Evolutionary conservation across 495 filamentous ascomycete species (phyloP), one percentile per base, ranked within the genome.

Genomic region (Penicillium ucsense): DNA sequence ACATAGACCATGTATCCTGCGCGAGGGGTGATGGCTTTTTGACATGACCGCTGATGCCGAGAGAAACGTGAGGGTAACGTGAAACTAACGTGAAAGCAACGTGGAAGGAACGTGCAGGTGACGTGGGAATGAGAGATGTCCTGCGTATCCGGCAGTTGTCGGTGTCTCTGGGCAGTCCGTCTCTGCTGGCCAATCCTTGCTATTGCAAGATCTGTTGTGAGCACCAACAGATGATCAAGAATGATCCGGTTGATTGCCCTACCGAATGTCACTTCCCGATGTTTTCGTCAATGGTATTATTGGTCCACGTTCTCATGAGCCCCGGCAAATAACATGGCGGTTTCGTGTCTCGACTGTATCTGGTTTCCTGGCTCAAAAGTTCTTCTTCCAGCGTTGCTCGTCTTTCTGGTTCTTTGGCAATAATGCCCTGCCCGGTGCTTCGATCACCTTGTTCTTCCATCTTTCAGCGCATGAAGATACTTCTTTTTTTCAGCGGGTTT

Each of bases 131-230:
- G 36, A 48, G 20, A 32, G 44, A 49, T 37, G 48, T 50, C 6
- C 38, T 51, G 30, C 55, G 1, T 50, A 46, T n/a, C 49, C 48
- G 28, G 34, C 36, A 4, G 41, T 53, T 35, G 59, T 61, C 41
- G 53, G 52, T 35, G 55, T 62, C 30, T 47, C 60, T 44, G 60
- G 62, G 6, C 46, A 52, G 33, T 57, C 57, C 31, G 1, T 20
- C 20, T 20, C 20, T 20, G 20, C 20, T 65, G 60, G 38, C 41
- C 33, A 20, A 11, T 29, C 11, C 6, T 20, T 35, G 12, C 0
- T 12, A 27, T 6, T 43, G 28, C 29, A 4, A 8, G n/a, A 4
- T 10, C 27, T 8, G 6, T 34, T n/a, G 41, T 33, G 27, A 44
- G 30, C 30, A 29, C 9, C 6, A 27, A 39, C n/a, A n/a, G 37